Conservation (phyloP, 768 basidiomycete genomes). For the Dioszegia crocea region DNA sequence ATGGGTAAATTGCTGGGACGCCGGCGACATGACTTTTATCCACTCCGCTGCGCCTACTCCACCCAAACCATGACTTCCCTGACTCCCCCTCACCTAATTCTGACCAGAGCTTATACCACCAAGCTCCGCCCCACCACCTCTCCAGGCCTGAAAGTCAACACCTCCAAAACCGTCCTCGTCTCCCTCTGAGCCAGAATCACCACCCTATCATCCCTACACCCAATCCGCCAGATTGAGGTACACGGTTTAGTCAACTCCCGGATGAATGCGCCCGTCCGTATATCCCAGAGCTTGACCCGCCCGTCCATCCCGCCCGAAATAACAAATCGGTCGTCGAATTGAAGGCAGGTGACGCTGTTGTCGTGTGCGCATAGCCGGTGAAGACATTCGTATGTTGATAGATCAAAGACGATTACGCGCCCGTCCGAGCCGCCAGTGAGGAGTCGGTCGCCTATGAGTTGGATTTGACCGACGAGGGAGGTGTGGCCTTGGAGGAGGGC, state of each 20-base stretch:
- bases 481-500: constrained; percentile 88
- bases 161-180: constrained; percentile 80
- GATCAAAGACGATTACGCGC: constrained; percentile 68
- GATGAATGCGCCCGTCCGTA: constrained; percentile 62
- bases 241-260: constrained; percentile 72
- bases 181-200: constrained; percentile 75
- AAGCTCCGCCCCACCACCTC: constrained; percentile 12
- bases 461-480: constrained; percentile 84
- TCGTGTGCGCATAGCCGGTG: constrained; percentile 80
- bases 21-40: no score
- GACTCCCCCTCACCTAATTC: no score
- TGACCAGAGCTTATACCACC: no score
- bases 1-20: no score
- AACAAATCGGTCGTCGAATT: constrained; percentile 76
- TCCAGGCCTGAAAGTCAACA: constrained; percentile 58
- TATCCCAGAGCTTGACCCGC: constrained; percentile 56
- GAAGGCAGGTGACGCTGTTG: constrained; percentile 75
- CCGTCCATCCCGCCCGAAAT: constrained; percentile 76
- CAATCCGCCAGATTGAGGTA: constrained; percentile 74
- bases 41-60: no score
- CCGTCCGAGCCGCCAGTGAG: constrained; percentile 87
- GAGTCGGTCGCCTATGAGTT: constrained; percentile 62
- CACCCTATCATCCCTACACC: constrained; percentile 65
- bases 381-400: constrained; percentile 46
- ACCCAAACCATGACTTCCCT: no score